Percentiles rank a stretch among this genome's conserved stretches.
These are phyloP conservation scores for Exophiala sp. DNA, from an alignment of 2,329 filamentous ascomycete species.

Conservation along the genomic window DNA sequence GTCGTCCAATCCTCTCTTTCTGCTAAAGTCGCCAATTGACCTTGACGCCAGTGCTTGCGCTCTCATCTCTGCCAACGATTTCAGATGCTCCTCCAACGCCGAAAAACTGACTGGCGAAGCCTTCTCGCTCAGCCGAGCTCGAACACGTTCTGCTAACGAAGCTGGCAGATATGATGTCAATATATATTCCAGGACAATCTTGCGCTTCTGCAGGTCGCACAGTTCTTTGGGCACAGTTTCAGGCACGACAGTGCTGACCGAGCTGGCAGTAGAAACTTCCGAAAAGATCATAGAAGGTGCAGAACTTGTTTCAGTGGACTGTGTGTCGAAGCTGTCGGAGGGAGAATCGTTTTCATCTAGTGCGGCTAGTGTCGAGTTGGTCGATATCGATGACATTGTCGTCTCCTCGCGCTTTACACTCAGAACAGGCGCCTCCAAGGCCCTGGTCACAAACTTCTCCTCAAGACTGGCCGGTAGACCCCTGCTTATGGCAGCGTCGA, in stretches of 20 bases:
- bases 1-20: conserved; percentile 42
- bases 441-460: conserved; percentile 70
- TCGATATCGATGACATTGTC: conserved; percentile 9
- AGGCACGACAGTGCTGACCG: conserved; percentile 33
- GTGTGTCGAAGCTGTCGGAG: conserved; percentile 23
- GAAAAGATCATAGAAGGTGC: conserved; percentile 35
- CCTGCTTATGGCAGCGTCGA: conserved; percentile 57
- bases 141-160: conserved; percentile 32
- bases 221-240: conserved; percentile 35
- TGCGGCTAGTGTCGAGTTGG: conserved; percentile 27
- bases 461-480: conserved; percentile 76
- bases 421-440: conserved; percentile 69
- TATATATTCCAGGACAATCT: conserved; percentile 47
- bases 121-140: conserved; percentile 31
- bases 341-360: conserved; percentile 31
- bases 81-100: conserved; percentile 64
- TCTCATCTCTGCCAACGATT: conserved; percentile 59
- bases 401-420: conserved; percentile 57
- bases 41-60: conserved; percentile 65
- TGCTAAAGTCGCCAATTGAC: conserved; percentile 45
- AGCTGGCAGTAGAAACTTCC: conserved; percentile 36
- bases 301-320: conserved; percentile 30
- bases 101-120: conserved; percentile 58
- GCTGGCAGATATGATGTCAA: conserved; percentile 45
- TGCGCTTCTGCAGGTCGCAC: conserved; percentile 43